Conservation (phyloP, 73 alveolate species). For the Paramecium bursaria region DNA sequence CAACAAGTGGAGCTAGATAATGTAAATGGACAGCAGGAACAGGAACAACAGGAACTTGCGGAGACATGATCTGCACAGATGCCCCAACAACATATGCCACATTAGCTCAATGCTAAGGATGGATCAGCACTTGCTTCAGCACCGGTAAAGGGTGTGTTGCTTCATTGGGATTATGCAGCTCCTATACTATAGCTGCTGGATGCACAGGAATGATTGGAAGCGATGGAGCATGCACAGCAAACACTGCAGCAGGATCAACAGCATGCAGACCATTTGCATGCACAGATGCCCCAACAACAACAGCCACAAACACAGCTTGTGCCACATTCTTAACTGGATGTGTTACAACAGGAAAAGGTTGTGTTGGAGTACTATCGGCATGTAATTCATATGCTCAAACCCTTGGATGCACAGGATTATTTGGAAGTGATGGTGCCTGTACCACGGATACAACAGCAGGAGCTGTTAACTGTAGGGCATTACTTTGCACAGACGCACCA, state of each 20-base stretch:
- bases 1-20: too few relatives aligned
- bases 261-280: neutral
- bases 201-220: constrained; percentile 44
- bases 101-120: too few relatives aligned
- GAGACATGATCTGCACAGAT: too few relatives aligned
- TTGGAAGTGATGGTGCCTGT: constrained; percentile 49
- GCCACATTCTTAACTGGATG: constrained; percentile 32
- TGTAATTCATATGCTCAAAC: too few relatives aligned
- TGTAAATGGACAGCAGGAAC: too few relatives aligned
- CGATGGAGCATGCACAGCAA: constrained; percentile 46
- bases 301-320: constrained; percentile 17
- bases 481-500: constrained; percentile 17
- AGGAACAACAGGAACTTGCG: too few relatives aligned
- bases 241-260: neutral
- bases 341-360: constrained; percentile 16
- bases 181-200: neutral
- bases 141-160: neutral
- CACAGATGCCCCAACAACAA: neutral
- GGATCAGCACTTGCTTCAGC: neutral
- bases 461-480: neutral
- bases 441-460: constrained; percentile 16
- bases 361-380: constrained; percentile 49
- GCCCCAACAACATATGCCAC: too few relatives aligned
- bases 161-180: neutral
- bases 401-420: too few relatives aligned